phyloP scores from a whole-genome alignment of 148 eudicot species.

The Mesembryanthemum crystallinum region DNA sequence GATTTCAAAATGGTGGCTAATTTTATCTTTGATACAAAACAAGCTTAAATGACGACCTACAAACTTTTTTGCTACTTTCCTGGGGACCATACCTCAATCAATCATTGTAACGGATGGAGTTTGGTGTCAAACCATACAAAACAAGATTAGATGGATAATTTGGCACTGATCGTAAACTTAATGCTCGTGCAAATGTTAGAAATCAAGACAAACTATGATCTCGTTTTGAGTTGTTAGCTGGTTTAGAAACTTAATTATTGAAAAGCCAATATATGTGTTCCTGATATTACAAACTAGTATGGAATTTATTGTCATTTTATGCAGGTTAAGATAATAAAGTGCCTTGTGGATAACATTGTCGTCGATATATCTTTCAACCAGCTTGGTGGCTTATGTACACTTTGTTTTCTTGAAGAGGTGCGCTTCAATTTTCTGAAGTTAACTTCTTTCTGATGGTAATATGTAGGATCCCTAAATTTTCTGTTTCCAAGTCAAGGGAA shows the following conservation, averaged over 20 bases:
- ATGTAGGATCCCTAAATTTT: not conserved
- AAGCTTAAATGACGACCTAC: not conserved
- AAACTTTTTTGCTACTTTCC: not conserved
- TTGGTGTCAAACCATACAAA: too few species aligned
- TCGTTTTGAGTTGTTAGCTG: not conserved
- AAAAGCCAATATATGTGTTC: not conserved
- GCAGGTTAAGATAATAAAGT: constrained; percentile 68
- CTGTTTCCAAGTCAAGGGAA: not conserved
- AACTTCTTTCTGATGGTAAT: constrained; percentile 7
- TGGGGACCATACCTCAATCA: not conserved
- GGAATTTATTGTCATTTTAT: not conserved
- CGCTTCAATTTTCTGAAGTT: constrained; percentile 19
- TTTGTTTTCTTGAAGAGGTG: constrained; percentile 70
- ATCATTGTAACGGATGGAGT: too few species aligned
- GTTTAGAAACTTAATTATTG: not conserved
- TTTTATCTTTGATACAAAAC: not conserved
- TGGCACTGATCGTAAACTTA: not conserved
- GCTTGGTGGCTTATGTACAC: constrained; percentile 62
- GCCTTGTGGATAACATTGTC: constrained; percentile 63
- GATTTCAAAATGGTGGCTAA: not conserved
- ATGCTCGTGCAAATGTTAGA: not conserved
- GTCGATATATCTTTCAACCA: constrained; percentile 69
- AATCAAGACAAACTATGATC: not conserved
- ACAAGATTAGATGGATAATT: not conserved
- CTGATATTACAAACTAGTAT: constrained; percentile 4